Percentiles rank a stretch among this genome's conserved stretches.
phyloP scores from a whole-genome alignment of 169 alveolate species.

The Eimeria mitis region DNA sequence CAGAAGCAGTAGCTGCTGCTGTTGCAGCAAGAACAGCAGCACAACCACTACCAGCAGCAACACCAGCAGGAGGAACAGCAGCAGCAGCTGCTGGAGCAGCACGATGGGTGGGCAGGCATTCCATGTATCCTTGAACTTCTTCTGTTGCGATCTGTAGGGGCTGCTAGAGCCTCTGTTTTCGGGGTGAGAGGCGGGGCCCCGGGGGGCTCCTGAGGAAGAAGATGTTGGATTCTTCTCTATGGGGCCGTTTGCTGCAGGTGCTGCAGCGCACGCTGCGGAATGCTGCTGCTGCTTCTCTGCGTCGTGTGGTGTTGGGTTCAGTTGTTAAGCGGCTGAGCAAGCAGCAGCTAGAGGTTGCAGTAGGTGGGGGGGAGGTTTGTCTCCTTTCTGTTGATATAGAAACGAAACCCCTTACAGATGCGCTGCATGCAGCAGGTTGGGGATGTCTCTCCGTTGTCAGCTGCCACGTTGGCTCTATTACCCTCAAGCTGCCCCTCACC shows the following conservation, averaged over 20 bases:
- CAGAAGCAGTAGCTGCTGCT: not conserved
- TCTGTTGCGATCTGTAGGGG: not conserved
- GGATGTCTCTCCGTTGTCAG: constrained; percentile 28
- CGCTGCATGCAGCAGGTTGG: constrained; percentile 60
- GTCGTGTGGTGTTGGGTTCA: constrained; percentile 30
- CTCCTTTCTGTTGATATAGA: constrained; percentile 19
- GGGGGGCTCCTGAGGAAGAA: not conserved
- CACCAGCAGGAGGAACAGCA: not conserved
- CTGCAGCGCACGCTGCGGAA: constrained; percentile 26
- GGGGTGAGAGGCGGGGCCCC: not conserved
- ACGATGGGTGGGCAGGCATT: not conserved
- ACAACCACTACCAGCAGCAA: too few relatives aligned
- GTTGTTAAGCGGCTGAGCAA: constrained; percentile 1
- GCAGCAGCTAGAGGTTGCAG: constrained; percentile 59
- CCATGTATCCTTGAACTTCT: not conserved
- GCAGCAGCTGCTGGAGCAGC: not conserved
- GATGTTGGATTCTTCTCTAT: constrained; percentile 13
- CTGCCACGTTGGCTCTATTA: constrained; percentile 16
- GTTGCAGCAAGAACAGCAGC: not conserved
- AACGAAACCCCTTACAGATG: not conserved
- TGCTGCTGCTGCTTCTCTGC: constrained; percentile 51
- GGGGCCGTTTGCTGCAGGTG: constrained; percentile 50
- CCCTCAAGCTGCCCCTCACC: constrained; percentile 39
- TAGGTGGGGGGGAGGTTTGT: constrained; percentile 38
- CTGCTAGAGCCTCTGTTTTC: not conserved